phyloP scores from a whole-genome alignment of 106 monocot species.

The Agapanthus africanus region DNA sequence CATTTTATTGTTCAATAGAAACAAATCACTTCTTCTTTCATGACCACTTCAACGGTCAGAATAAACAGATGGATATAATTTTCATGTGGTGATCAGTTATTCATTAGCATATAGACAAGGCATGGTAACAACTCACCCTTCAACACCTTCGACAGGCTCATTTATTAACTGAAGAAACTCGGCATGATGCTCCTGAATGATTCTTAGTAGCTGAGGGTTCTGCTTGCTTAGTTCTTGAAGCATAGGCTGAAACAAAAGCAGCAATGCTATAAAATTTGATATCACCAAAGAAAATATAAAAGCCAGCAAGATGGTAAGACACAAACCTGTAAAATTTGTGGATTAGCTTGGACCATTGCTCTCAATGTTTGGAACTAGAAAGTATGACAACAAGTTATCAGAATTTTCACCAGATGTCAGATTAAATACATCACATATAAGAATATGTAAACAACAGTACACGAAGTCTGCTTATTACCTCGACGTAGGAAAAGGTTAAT shows the following conservation, averaged over 20 bases:
- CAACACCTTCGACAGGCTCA: slow-evolving; percentile 44
- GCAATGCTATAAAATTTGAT: background rate
- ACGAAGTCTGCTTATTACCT: too few species aligned
- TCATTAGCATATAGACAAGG: background rate
- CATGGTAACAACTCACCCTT: slow-evolving; percentile 34
- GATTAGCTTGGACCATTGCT: slow-evolving; percentile 95
- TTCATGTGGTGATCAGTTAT: background rate
- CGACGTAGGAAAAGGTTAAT: too few species aligned
- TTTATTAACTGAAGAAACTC: slow-evolving; percentile 96
- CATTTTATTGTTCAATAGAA: background rate
- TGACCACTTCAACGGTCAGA: too few species aligned
- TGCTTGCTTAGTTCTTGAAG: slow-evolving; percentile 93
- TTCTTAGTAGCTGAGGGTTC: slow-evolving; percentile 84
- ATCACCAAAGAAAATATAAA: background rate
- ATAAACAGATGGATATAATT: too few species aligned
- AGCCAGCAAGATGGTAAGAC: background rate
- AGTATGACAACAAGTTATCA: background rate
- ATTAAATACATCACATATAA: background rate
- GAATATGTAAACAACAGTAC: background rate
- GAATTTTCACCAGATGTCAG: background rate
- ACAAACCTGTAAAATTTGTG: slow-evolving; percentile 90
- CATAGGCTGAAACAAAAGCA: slow-evolving; percentile 66
- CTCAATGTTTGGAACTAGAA: slow-evolving; percentile 75
- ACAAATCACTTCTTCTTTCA: background rate
- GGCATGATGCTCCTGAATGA: slow-evolving; percentile 86